Evolutionary conservation across 2,329 filamentous ascomycete species (phyloP), one percentile per base, ranked within the genome.

Genomic region (Colletotrichum echinochloae): DNA sequence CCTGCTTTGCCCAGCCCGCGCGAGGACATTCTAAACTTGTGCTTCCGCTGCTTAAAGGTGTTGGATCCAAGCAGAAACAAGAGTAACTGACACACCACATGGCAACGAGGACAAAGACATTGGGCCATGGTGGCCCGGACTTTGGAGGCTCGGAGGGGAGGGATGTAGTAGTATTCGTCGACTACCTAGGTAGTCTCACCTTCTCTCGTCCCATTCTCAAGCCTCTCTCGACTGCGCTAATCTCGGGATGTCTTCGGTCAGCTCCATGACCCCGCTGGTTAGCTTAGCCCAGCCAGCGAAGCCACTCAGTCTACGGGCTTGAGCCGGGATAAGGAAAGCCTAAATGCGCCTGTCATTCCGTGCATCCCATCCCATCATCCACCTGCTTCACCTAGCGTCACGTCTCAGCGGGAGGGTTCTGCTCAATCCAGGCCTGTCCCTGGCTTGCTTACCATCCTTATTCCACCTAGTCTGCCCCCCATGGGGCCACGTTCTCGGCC

Each of bases 361-460:
- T 39, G 37, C 37, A 39, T 39, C 37, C 16, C 37, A 39, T 35
- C 35, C 39, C 60, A 33, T 33, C 65, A 16, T 52, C 37, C 30
- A 57, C 46, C 39, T 48, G 48, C 54, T 65, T 62, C 44, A 54
- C 35, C 41, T 65, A 35, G 44, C 41, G 44, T 44, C 12, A n/a
- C 14, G 20, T 51, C 26, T 44, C 46, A 66, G 62, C 56, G 66
- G 54, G 18, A 49, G 52, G 56, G 8, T 46, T 28, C 51, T 52
- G 51, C 67, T 46, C 23, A 51, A 52, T 39, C 57, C 57, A 62
- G 57, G 64, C 67, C 41, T 70, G 62, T 60, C 28, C 62, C 49
- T 41, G 55, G 41, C 41, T n/a, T 44, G 66, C 44, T 61, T 35
- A 39, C 48, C 48, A 35, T 52, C 60, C 48, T 44, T 44, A 26